phyloP scores from a whole-genome alignment of 768 basidiomycete genomes.

The Boletus rufocinnamomeus region DNA sequence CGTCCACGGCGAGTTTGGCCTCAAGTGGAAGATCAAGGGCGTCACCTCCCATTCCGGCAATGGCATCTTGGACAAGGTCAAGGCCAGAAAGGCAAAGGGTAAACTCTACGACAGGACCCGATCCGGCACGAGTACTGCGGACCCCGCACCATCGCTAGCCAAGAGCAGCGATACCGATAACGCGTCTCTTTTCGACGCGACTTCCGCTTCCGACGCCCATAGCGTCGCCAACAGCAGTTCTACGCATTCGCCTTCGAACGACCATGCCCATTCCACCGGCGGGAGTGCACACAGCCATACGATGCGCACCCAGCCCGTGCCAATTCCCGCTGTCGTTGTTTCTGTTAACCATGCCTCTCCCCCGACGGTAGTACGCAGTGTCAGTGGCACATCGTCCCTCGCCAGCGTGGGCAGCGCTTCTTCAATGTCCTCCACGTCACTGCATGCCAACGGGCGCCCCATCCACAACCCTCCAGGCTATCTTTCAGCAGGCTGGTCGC shows the following conservation, averaged over 20 bases:
- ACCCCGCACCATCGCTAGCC: neutral
- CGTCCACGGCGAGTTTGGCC: conserved; percentile 67
- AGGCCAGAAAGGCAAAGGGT: conserved; percentile 26
- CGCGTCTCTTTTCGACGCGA: conserved; percentile 26
- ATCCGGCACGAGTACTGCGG: neutral
- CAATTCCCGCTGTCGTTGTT: conserved; percentile 32
- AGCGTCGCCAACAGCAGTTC: conserved; percentile 32
- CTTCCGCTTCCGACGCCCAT: conserved; percentile 31
- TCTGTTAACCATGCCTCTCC: conserved; percentile 25
- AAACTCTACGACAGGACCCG: conserved; percentile 1
- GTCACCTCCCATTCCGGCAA: conserved; percentile 42
- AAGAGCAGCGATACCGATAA: conserved; percentile 29
- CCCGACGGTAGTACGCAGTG: conserved; percentile 13
- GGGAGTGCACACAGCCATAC: neutral
- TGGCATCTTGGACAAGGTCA: conserved; percentile 46
- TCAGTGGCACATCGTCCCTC: conserved; percentile 27
- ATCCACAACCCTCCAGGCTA: conserved; percentile 14
- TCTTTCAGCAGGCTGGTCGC: conserved; percentile 33
- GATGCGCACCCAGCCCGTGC: conserved; percentile 1
- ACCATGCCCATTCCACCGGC: conserved; percentile 7
- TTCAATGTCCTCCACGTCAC: conserved; percentile 20
- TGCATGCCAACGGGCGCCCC: conserved; percentile 1
- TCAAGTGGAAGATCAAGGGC: conserved; percentile 73
- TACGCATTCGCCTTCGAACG: conserved; percentile 25
- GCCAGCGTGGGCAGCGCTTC: conserved; percentile 25